These are phyloP conservation scores for Leccinum fibrillosum DNA, from an alignment of 768 basidiomycete species.

Conservation along the genomic window DNA sequence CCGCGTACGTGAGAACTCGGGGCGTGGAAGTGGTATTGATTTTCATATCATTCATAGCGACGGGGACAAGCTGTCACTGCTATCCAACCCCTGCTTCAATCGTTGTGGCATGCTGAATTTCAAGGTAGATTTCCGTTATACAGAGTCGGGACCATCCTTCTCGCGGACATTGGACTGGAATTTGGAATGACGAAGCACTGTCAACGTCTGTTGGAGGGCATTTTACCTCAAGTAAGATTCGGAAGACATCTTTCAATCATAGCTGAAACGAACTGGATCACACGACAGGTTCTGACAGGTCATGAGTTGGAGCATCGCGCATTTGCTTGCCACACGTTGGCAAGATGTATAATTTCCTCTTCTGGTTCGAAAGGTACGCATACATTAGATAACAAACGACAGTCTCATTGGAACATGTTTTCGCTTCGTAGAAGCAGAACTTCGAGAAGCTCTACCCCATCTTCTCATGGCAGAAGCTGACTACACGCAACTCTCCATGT, in stretches of 20 bases:
- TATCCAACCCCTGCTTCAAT: constrained; percentile 64
- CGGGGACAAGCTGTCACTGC: constrained; percentile 58
- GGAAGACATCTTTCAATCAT: constrained; percentile 6
- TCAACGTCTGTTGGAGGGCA: constrained; percentile 64
- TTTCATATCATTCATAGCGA: constrained; percentile 40
- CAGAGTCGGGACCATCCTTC: constrained; percentile 62
- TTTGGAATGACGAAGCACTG: constrained; percentile 71
- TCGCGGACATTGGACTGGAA: constrained; percentile 78
- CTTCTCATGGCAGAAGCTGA: constrained; percentile 65
- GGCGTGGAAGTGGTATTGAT: constrained; percentile 1
- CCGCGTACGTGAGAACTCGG: constrained; percentile 34
- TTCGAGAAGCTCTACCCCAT: constrained; percentile 58
- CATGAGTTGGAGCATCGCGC: constrained; percentile 76
- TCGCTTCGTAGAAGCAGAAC: constrained; percentile 27
- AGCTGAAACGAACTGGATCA: not conserved
- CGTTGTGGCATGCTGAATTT: constrained; percentile 80
- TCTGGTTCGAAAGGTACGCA: constrained; percentile 44
- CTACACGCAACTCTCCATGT: constrained; percentile 56
- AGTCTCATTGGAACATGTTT: constrained; percentile 12
- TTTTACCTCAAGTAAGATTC: constrained; percentile 69
- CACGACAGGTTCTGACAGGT: constrained; percentile 61
- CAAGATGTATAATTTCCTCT: constrained; percentile 69
- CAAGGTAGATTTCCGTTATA: constrained; percentile 65
- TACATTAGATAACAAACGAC: constrained; percentile 1
- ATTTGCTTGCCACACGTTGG: constrained; percentile 68